Conservation (phyloP, 352 stramenopile genomes). For the Phytophthora pluvialis region DNA sequence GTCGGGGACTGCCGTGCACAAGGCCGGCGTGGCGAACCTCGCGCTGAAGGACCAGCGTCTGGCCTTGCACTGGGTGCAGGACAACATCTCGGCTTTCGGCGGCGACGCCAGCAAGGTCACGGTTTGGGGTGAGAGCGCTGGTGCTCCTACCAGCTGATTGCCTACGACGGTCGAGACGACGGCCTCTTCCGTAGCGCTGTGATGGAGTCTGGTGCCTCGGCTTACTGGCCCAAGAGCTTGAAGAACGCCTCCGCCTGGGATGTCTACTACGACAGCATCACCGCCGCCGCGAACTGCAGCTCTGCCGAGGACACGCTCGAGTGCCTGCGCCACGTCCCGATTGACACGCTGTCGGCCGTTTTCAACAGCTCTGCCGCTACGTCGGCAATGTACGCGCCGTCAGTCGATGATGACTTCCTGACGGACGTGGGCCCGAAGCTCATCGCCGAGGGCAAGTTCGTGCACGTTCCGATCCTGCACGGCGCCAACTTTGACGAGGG, state of each 20-base stretch:
- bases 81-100: conserved; percentile 86
- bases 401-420: conserved; percentile 41
- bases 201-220: conserved; percentile 37
- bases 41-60: conserved; percentile 87
- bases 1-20: conserved; percentile 29
- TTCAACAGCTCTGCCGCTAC: conserved; percentile 32
- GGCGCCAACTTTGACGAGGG: conserved; percentile 41
- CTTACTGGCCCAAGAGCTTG: conserved; percentile 29
- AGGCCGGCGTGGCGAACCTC: conserved; percentile 76
- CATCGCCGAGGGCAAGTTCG: conserved; percentile 33
- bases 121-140: conserved; percentile 88
- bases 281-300: conserved; percentile 29
- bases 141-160: conserved; percentile 47
- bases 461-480: conserved; percentile 41
- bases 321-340: conserved; percentile 38
- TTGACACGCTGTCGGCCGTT: conserved; percentile 26
- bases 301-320: conserved; percentile 28
- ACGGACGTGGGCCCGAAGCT: conserved; percentile 21
- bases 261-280: conserved; percentile 33
- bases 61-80: conserved; percentile 83
- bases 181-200: conserved; percentile 36
- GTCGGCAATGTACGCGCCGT: conserved; percentile 23
- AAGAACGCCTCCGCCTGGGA: conserved; percentile 36
- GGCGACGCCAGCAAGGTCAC: conserved; percentile 84
- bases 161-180: conserved; percentile 38